Evolutionary conservation across 2,329 filamentous ascomycete genomes (phyloP).

Genomic region (Ascochyta pisi): DNA sequence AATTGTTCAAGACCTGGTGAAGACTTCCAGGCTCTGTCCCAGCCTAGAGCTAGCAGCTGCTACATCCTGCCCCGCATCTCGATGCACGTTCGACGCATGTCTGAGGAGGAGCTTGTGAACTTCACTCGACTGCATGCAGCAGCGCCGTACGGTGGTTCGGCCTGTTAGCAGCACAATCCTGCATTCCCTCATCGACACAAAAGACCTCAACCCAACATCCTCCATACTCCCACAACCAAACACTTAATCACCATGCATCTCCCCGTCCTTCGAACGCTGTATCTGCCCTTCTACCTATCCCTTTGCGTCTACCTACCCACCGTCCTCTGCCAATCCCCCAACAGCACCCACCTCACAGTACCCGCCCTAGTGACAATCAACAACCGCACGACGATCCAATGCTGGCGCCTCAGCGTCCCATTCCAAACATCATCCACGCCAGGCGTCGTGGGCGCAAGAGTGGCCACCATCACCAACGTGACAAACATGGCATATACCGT

Average conservation of each 20-base stretch:
- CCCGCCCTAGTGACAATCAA: conserved; percentile 44
- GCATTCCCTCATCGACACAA: no score
- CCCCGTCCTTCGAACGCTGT: not conserved
- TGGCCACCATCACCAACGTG: conserved; percentile 28
- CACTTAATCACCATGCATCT: not conserved
- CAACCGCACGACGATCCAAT: conserved; percentile 44
- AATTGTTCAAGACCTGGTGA: no score
- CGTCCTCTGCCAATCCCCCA: conserved; percentile 13
- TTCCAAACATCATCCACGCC: conserved; percentile 35
- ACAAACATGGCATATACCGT: conserved; percentile 20
- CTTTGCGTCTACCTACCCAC: not conserved
- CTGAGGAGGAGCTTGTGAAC: not conserved
- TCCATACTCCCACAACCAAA: not conserved
- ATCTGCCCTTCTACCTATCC: not conserved
- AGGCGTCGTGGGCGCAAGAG: conserved; percentile 34
- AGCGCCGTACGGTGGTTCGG: not conserved
- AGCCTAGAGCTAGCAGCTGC: no score
- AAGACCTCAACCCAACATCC: not conserved
- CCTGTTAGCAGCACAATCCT: no score
- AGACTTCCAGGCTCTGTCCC: no score
- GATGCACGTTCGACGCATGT: not conserved
- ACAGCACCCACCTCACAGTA: conserved; percentile 34
- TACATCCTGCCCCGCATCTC: not conserved
- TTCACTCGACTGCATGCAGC: conserved; percentile 1
- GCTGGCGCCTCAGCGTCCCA: conserved; percentile 42